phyloP scores from a whole-genome alignment of 441 rosid genomes.

The Croton laevigatus region DNA sequence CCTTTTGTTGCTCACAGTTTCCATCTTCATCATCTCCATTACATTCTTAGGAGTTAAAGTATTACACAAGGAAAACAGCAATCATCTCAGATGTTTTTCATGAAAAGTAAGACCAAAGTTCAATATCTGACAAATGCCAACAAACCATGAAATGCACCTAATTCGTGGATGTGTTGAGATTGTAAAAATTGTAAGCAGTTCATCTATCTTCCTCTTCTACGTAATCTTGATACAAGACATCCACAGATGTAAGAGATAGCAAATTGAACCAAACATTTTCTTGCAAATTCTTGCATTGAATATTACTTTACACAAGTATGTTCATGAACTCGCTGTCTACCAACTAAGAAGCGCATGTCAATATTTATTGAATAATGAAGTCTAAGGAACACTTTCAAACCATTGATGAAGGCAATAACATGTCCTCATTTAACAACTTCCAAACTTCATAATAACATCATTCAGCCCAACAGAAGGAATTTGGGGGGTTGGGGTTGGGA shows the following conservation, averaged over 20 bases:
- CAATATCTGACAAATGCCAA: background rate
- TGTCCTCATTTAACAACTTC: background rate
- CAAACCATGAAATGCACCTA: background rate
- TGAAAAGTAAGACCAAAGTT: conserved; percentile 15
- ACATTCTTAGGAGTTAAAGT: conserved; percentile 13
- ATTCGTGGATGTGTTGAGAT: background rate
- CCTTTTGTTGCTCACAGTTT: conserved; percentile 33
- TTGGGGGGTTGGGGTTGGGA: no score
- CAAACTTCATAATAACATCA: background rate
- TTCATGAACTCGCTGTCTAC: background rate
- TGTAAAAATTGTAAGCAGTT: background rate
- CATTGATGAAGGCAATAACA: background rate
- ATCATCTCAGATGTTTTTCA: conserved; percentile 9
- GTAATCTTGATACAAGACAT: background rate
- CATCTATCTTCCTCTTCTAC: background rate
- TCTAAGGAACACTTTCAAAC: background rate
- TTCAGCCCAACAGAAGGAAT: background rate
- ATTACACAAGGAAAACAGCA: background rate
- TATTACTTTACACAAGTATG: background rate
- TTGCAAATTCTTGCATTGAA: background rate
- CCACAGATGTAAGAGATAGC: background rate
- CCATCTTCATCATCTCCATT: conserved; percentile 36
- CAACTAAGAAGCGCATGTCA: background rate
- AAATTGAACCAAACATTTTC: background rate
- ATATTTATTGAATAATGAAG: background rate